Base-by-base conservation (phyloP, 2,329 filamentous ascomycete genomes). In the Cladosporium sp. region DNA sequence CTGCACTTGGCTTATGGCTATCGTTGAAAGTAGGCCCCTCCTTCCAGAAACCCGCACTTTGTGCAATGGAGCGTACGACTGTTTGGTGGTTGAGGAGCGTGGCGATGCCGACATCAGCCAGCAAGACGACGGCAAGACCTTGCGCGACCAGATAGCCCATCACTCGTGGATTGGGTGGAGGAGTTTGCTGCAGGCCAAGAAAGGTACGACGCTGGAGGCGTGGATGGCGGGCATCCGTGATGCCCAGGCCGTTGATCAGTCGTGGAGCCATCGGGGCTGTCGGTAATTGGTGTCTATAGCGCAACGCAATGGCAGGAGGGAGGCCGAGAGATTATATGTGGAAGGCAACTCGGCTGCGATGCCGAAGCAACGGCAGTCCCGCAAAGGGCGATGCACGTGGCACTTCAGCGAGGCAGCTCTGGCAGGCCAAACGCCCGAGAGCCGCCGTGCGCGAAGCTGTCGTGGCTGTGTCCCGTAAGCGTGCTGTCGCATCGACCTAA, bases 111-210 rank as follows among this genome's bases (percentile, higher is more conserved):
- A 61, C 35, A 34, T 67, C 63, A 9, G 57, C 62, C 8, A 66
- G 43, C 35, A 69, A 57, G 14, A 69, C 67, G 6, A 69, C 55
- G 2, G 54, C 61, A 13, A 69, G 57, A 10, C 67, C 66, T 58
- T 68, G 65, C 1, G 60, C 48, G 14, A 68, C 67, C 9, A 69
- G 59, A 35, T 59, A 63, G n/a, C 59, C 66, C 58, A 66, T 66
- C 43, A 61, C 60, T 13, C 57, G 54, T 18, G 64, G 61, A 14
- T 58, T 58, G 2, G 64, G 65, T 9, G 65, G 53, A 19, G 63
- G 62, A 6, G 66, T 58, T 2, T 62, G 62, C 28, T 63, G 64
- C 2, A 68, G 57, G 28, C 59, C 61, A 14, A 67, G 54, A 52
- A 68, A 68, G 4, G 58, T 63, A 13, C 66, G 61, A 13, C 55